These are phyloP conservation scores for Citrus australasica DNA, from an alignment of 345 rosid species.

Conservation along the genomic window DNA sequence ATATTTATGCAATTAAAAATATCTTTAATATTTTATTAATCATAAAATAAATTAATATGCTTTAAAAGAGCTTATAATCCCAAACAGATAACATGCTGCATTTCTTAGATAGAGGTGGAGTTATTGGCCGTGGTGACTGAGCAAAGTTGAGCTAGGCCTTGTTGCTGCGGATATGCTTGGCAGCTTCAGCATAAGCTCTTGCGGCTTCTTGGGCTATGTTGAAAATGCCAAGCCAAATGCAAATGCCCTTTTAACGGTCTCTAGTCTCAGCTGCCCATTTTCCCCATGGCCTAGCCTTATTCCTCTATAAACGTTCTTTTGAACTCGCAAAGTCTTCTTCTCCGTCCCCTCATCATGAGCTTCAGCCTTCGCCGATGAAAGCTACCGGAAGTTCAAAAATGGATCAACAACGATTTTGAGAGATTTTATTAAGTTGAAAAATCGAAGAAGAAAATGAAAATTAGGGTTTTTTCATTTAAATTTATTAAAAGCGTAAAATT, in stretches of 20 bases:
- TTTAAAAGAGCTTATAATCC: no score
- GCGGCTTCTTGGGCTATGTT: conserved; percentile 85
- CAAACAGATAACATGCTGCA: conserved; percentile 17
- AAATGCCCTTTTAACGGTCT: conserved; percentile 66
- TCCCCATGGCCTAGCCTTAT: conserved; percentile 93
- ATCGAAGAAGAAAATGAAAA: no score
- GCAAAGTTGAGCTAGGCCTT: conserved; percentile 89
- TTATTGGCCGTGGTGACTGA: conserved; percentile 8
- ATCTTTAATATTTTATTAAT: no score
- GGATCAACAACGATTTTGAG: no score
- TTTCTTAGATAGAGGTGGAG: conserved; percentile 33
- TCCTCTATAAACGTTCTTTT: conserved; percentile 79
- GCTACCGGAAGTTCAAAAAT: no score
- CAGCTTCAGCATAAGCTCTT: conserved; percentile 75
- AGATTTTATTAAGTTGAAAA: no score
- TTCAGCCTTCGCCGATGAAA: not conserved
- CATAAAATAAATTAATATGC: no score
- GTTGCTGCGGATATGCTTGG: conserved; percentile 81
- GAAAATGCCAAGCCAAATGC: conserved; percentile 89
- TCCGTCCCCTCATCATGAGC: conserved; percentile 3
- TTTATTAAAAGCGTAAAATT: no score
- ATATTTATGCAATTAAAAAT: no score
- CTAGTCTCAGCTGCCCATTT: conserved; percentile 95
- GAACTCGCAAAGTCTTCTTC: conserved; percentile 29
- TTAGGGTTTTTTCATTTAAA: no score